Percentiles rank a stretch among this genome's conserved stretches.
Conservation (phyloP, 345 rosid species). For the Anastatica hierochuntica region DNA sequence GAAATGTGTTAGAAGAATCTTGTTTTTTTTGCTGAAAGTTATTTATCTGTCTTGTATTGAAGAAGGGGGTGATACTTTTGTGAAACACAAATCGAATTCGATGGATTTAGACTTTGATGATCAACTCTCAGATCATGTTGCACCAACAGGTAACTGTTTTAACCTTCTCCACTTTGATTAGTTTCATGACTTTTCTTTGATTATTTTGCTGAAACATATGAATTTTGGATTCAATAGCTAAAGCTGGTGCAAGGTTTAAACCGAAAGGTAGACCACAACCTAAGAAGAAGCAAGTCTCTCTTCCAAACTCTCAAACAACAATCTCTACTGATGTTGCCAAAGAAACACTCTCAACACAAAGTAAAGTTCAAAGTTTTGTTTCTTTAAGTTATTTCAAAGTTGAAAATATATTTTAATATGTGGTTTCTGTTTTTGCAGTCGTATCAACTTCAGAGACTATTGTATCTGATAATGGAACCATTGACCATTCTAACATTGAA, state of each 20-base stretch:
- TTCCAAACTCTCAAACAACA: too few relatives aligned
- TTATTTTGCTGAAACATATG: too few relatives aligned
- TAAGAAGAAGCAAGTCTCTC: constrained; percentile 13
- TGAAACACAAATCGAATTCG: too few relatives aligned
- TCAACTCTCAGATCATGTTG: constrained; percentile 1
- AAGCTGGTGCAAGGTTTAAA: constrained; percentile 26
- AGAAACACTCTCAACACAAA: background rate
- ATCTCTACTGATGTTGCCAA: background rate
- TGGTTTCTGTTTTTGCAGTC: background rate
- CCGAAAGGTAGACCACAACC: constrained; percentile 26
- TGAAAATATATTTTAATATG: background rate
- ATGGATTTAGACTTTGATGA: constrained; percentile 27
- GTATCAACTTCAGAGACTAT: constrained; percentile 8
- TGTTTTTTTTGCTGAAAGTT: too few relatives aligned
- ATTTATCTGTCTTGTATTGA: too few relatives aligned
- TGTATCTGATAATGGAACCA: constrained; percentile 2
- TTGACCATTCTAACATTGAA: too few relatives aligned
- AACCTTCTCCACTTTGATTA: too few relatives aligned
- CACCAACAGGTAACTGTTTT: too few relatives aligned
- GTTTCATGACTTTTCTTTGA: too few relatives aligned
- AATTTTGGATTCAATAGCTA: constrained; percentile 4
- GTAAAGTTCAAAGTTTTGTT: background rate
- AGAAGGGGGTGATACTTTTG: too few relatives aligned
- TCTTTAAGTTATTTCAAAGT: background rate
- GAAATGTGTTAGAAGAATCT: too few relatives aligned